These are phyloP conservation scores for Ceratocystis lukuohia DNA, from an alignment of 2,329 filamentous ascomycete genomes.

Conservation along the genomic window DNA sequence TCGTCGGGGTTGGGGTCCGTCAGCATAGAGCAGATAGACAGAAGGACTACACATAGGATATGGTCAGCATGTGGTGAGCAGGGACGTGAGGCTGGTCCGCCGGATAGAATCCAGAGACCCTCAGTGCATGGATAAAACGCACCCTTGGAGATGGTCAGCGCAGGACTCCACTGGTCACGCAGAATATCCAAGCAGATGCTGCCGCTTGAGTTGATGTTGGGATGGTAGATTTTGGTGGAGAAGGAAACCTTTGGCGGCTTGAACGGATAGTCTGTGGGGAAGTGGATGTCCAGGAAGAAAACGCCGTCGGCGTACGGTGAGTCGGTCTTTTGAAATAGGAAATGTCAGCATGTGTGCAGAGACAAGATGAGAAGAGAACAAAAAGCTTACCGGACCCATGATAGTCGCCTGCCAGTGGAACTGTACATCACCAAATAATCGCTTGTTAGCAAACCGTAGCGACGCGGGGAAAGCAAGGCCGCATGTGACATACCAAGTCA, in stretches of 20 bases:
- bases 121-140: conserved; percentile 23
- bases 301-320: conserved; percentile 96
- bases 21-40: conserved; percentile 99
- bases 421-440: conserved; percentile 33
- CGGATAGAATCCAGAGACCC: no score
- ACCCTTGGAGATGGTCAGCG: conserved; percentile 98
- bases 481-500: conserved; percentile 64
- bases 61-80: conserved; percentile 5
- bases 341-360: neutral
- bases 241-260: conserved; percentile 99
- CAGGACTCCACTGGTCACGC: conserved; percentile 97
- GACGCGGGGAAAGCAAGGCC: neutral
- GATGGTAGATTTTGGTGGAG: conserved; percentile 98
- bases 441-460: neutral
- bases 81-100: no score
- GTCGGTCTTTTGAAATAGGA: conserved; percentile 49
- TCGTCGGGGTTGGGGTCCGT: conserved; percentile 99
- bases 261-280: conserved; percentile 99
- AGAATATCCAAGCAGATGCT: conserved; percentile 98
- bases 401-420: conserved; percentile 99
- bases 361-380: conserved; percentile 20
- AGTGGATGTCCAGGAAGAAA: conserved; percentile 98
- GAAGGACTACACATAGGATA: conserved; percentile 51
- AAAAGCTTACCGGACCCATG: conserved; percentile 84
- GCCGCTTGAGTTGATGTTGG: conserved; percentile 99